Conservation (phyloP, 164 flowering plant genomes). For the Nymphaea thermarum region DNA sequence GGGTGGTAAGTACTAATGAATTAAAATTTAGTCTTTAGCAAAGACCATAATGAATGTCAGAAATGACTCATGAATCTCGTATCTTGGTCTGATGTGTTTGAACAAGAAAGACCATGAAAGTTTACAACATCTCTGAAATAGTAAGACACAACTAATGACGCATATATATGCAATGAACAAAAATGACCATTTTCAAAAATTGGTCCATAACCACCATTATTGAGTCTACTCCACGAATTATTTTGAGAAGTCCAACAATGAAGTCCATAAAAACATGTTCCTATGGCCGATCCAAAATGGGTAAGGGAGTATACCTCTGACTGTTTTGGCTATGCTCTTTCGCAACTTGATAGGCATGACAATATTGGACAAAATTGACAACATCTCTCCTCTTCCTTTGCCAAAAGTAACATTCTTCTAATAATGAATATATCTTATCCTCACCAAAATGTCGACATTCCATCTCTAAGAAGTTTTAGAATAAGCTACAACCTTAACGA, state of each 20-base stretch:
- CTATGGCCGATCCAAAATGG: background rate
- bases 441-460: background rate
- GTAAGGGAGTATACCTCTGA: background rate
- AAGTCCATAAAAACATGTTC: background rate
- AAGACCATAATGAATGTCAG: background rate
- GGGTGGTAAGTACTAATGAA: background rate
- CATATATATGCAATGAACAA: background rate
- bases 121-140: background rate
- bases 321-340: background rate
- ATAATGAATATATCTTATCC: background rate
- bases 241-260: background rate
- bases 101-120: background rate
- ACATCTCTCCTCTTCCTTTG: background rate
- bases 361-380: background rate
- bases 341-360: background rate
- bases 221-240: background rate
- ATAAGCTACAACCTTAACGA: too few species aligned
- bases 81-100: background rate
- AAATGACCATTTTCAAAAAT: background rate
- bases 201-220: background rate
- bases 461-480: background rate
- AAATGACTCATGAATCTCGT: background rate
- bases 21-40: background rate
- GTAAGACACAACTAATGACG: background rate
- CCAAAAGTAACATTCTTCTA: background rate